These are phyloP conservation scores for Eremochloa ophiuroides DNA, from an alignment of 176 grass and related monocot species.

Conservation along the genomic window DNA sequence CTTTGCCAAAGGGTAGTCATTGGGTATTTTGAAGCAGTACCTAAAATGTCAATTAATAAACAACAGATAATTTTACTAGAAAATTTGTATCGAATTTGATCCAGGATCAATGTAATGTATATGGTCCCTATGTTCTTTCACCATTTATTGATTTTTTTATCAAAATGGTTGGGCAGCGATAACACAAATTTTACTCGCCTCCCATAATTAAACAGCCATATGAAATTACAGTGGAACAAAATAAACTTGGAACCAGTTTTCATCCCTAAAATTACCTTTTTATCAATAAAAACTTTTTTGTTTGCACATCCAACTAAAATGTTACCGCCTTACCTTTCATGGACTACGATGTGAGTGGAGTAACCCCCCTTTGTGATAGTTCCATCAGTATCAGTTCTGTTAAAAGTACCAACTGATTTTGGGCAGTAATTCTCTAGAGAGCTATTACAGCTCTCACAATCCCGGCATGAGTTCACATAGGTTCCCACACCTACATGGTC, in stretches of 20 bases:
- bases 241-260: neutral
- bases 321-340: constrained; percentile 41
- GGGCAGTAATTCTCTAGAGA: constrained; percentile 30
- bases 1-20: constrained; percentile 55
- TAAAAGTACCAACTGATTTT: constrained; percentile 42
- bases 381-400: constrained; percentile 59
- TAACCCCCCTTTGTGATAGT: constrained; percentile 71
- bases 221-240: neutral
- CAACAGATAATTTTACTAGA: neutral
- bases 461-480: neutral
- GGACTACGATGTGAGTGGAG: constrained; percentile 70
- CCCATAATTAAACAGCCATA: neutral
- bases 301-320: neutral
- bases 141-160: neutral
- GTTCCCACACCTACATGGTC: neutral
- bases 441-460: neutral
- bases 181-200: neutral
- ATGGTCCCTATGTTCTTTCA: neutral
- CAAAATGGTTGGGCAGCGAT: neutral
- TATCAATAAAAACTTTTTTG: neutral
- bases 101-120: neutral
- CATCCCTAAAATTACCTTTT: neutral
- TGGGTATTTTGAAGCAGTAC: constrained; percentile 72
- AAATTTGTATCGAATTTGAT: neutral
- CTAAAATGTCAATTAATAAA: constrained; percentile 18